Conservation (phyloP, 2,329 filamentous ascomycete species). For the Celoporthe dispersa region DNA sequence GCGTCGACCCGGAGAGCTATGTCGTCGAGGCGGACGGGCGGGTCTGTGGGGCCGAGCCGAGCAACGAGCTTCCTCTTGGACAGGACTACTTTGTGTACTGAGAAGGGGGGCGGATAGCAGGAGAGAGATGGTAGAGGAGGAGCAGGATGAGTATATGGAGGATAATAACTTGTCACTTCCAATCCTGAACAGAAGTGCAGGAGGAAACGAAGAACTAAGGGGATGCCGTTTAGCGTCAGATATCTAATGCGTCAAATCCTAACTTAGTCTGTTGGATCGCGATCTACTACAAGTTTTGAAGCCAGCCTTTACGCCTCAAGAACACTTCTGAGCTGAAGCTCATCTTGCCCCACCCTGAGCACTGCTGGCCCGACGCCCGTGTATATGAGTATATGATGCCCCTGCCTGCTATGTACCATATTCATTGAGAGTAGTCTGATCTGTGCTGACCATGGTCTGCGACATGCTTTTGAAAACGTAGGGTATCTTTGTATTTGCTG, state of each 20-base stretch:
- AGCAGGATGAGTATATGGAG: neutral
- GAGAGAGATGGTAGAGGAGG: neutral
- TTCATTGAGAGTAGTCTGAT: neutral
- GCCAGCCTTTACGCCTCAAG: neutral
- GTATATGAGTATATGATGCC: neutral
- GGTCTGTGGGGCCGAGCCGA: constrained; percentile 74
- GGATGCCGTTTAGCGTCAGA: neutral
- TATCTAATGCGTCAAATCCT: neutral
- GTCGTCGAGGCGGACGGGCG: constrained; percentile 82
- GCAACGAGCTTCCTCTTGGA: constrained; percentile 71
- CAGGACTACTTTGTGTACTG: constrained; percentile 80
- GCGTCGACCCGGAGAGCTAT: constrained; percentile 90
- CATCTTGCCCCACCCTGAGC: no score
- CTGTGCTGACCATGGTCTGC: neutral
- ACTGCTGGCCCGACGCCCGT: neutral
- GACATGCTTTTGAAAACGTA: neutral
- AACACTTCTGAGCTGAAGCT: neutral
- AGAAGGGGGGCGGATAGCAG: constrained; percentile 21
- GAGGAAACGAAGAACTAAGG: neutral
- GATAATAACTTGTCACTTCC: neutral
- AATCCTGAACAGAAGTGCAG: neutral
- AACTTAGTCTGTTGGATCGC: neutral
- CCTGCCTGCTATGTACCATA: neutral
- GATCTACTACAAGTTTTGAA: neutral
- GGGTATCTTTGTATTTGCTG: neutral